Conservation (phyloP, 495 filamentous ascomycete species). For the Aspergillus indologenus region DNA sequence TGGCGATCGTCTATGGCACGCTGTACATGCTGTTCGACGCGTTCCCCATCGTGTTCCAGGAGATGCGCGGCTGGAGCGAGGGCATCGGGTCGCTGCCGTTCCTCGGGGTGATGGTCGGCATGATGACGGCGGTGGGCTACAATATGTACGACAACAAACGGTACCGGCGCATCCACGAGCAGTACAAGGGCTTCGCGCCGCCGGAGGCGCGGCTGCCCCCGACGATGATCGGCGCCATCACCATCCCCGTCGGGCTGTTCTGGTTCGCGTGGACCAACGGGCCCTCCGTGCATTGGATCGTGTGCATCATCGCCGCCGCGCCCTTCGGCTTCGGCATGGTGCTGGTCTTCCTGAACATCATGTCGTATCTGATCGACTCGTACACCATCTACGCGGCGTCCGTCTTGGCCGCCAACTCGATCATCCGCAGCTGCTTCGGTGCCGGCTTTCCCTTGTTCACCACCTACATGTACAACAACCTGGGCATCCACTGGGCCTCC, state of each 20-base stretch:
- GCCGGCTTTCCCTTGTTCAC: slow-evolving; percentile 74
- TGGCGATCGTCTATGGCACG: slow-evolving; percentile 65
- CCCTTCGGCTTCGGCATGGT: slow-evolving; percentile 70
- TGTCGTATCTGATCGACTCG: slow-evolving; percentile 69
- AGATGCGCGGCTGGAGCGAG: slow-evolving; percentile 48
- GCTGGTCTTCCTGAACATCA: slow-evolving; percentile 60
- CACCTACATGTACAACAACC: slow-evolving; percentile 57
- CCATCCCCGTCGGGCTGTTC: slow-evolving; percentile 47
- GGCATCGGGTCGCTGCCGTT: slow-evolving; percentile 67
- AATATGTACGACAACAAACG: slow-evolving; percentile 38
- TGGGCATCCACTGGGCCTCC: slow-evolving; percentile 70
- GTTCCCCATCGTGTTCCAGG: slow-evolving; percentile 66
- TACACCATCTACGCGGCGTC: slow-evolving; percentile 72
- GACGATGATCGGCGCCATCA: slow-evolving; percentile 29
- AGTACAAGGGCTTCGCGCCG: slow-evolving; percentile 28
- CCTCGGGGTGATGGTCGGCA: slow-evolving; percentile 70
- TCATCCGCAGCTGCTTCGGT: slow-evolving; percentile 62
- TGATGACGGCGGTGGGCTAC: slow-evolving; percentile 53
- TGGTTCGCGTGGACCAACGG: slow-evolving; percentile 62
- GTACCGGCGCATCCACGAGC: slow-evolving; percentile 25
- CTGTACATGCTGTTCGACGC: slow-evolving; percentile 77
- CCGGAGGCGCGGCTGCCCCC: slow-evolving; percentile 38
- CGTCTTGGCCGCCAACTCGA: slow-evolving; percentile 65
- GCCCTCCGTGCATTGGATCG: slow-evolving; percentile 59
- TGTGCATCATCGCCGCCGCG: slow-evolving; percentile 53